phyloP scores from a whole-genome alignment of 108 stramenopile species.

The Stephanodiscus triporus region DNA sequence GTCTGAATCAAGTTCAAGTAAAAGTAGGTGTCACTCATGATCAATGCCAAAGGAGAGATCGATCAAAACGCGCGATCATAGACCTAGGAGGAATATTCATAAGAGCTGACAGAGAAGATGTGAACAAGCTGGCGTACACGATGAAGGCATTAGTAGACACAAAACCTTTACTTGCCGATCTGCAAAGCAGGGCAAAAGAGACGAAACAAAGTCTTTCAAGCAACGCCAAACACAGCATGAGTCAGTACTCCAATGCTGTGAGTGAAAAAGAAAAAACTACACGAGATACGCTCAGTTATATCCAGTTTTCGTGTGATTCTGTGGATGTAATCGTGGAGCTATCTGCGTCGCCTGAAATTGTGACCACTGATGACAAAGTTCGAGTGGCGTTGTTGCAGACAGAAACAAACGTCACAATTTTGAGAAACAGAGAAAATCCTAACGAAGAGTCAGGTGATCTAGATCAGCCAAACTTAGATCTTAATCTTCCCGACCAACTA shows the following conservation, averaged over 20 bases:
- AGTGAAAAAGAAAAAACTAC: background rate
- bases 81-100: slow-evolving; percentile 10
- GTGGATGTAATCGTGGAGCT: slow-evolving; percentile 44
- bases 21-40: slow-evolving; percentile 3
- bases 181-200: slow-evolving; percentile 19
- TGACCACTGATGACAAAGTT: slow-evolving; percentile 13
- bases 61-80: background rate
- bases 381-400: slow-evolving; percentile 30
- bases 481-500: slow-evolving; percentile 13
- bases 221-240: background rate
- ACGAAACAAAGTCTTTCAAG: slow-evolving; percentile 13
- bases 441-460: background rate
- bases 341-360: background rate
- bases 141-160: slow-evolving; percentile 9
- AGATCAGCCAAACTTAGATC: slow-evolving; percentile 8
- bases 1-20: slow-evolving; percentile 19
- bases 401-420: slow-evolving; percentile 7
- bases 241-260: background rate
- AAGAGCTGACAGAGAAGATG: slow-evolving; percentile 14
- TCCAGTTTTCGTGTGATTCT: slow-evolving; percentile 20
- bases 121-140: background rate
- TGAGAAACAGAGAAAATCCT: slow-evolving; percentile 1
- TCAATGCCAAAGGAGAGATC: background rate
- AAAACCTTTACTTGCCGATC: background rate
- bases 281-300: slow-evolving; percentile 3